Evolutionary conservation across 371 early-diverging fungal genomes (phyloP), one percentile per base, ranked within the genome.

Genomic region (Haplosporangium sp.): DNA sequence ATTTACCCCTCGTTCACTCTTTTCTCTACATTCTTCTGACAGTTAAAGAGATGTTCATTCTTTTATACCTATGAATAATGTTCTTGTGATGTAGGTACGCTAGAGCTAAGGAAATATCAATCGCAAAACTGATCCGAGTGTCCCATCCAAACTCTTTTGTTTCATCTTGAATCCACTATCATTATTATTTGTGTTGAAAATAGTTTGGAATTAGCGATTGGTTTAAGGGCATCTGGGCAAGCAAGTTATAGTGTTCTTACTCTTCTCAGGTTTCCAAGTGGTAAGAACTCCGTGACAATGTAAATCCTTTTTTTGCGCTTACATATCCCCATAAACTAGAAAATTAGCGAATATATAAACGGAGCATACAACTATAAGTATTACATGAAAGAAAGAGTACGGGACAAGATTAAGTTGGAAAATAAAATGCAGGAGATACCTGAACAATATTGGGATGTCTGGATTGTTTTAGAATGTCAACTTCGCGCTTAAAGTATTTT

Each of bases 381-480:
- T 8, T 0, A 55, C 15, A 55, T 11, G 7, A 0, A 38, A n/a
- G 58, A n/a, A 17, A 37, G 37, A 58, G 15, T 4, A n/a, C 11
- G 40, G 5, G 11, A 39, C 8, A 35, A 13, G 52, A 13, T 6
- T 40, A 4, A 4, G 7, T 35, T 9, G 17, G 3, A 27, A n/a
- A 17, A 35, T 20, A 38, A 56, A n/a, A 34, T 15, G 38, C 27
- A n/a, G 53, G 2, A 17, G 39, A 17, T 75, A 87, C 88, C 85
- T 88, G 88, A 4, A 89, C 89, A 44, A 90, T 85, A 65, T 88
- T 90, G 9, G 89, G 90, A 67, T 90, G 89, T 40, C 88, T 74
- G 10, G 83, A 72, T 65, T 86, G 84, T 52, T 81, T 85, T 35
- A 89, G 76, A 53, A 90, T 89, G 8, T 85, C 85, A 20, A 87